Percentiles rank a stretch among this genome's conserved stretches.
Conservation (phyloP, 2,329 filamentous ascomycete genomes). For the Cercospora nicotianae region DNA sequence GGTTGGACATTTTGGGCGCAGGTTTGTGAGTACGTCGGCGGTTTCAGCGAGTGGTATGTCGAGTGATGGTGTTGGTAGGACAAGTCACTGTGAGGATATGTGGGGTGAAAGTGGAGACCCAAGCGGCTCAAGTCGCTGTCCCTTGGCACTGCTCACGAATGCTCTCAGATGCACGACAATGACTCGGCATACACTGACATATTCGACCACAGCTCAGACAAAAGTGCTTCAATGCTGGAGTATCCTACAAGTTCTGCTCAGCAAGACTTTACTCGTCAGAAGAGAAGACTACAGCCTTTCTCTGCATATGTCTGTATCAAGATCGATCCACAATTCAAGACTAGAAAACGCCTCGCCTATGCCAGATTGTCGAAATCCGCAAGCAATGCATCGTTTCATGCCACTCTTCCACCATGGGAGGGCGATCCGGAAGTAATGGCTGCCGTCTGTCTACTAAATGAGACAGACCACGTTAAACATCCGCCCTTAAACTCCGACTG, state of each 20-base stretch:
- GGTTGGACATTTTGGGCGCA: constrained; percentile 66
- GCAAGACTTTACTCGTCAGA: background rate
- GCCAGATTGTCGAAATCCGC: constrained; percentile 11
- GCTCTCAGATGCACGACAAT: background rate
- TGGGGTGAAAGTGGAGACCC: background rate
- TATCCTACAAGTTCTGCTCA: background rate
- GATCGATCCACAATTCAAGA: background rate
- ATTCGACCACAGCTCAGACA: background rate
- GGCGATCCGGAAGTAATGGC: constrained; percentile 2
- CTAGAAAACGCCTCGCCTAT: constrained; percentile 16
- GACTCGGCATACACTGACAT: background rate
- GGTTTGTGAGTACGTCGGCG: background rate
- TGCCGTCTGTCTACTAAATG: background rate
- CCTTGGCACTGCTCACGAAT: background rate
- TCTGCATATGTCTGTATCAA: constrained; percentile 13
- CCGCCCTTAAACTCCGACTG: constrained; percentile 5
- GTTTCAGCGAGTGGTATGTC: background rate
- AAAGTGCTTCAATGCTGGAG: background rate
- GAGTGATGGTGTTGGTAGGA: background rate
- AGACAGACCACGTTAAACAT: background rate
- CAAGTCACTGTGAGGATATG: background rate
- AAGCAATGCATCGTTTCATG: constrained; percentile 16
- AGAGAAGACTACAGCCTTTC: background rate
- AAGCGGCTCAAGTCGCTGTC: background rate
- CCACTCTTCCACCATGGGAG: background rate